Evolutionary conservation across 2,329 filamentous ascomycete species (phyloP).

Genomic region (Macrophomina pseudophaseolina): DNA sequence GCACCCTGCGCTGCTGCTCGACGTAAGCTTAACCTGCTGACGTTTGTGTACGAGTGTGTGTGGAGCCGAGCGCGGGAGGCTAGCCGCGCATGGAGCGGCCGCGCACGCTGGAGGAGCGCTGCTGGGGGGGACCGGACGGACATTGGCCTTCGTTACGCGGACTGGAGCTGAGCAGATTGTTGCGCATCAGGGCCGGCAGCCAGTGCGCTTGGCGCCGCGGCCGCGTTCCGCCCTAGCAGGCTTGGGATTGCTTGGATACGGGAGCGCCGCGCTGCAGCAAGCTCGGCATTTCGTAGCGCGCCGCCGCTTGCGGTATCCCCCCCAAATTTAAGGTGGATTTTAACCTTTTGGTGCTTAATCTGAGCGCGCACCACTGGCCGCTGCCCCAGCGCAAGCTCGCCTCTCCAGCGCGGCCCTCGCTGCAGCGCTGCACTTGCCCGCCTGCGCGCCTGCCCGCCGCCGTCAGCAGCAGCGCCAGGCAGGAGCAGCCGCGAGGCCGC

Average conservation of each 20-base stretch:
- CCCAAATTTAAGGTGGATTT: conserved; percentile 25
- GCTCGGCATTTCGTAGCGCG: conserved; percentile 9
- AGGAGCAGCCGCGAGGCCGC: neutral
- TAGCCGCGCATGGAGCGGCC: conserved; percentile 1
- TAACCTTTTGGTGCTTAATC: conserved; percentile 19
- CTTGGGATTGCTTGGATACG: conserved; percentile 14
- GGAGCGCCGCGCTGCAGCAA: neutral
- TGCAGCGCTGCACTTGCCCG: neutral
- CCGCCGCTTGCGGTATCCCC: conserved; percentile 2
- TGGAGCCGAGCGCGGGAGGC: conserved; percentile 17
- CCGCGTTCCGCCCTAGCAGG: neutral
- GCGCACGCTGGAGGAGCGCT: neutral
- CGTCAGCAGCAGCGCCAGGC: neutral
- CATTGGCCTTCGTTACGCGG: neutral
- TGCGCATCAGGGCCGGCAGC: conserved; percentile 6
- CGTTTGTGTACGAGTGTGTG: neutral
- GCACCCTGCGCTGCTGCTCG: conserved; percentile 18
- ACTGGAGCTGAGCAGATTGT: neutral
- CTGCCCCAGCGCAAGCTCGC: neutral
- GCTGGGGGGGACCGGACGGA: neutral
- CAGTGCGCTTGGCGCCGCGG: neutral
- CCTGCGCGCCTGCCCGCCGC: neutral
- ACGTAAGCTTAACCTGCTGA: conserved; percentile 26
- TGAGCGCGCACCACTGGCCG: conserved; percentile 4
- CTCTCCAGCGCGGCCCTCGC: neutral